Percentiles rank a stretch among this genome's conserved stretches.
Evolutionary conservation across 139 green algal species (phyloP).

Genomic region (Astrephomene gubernaculifera): DNA sequence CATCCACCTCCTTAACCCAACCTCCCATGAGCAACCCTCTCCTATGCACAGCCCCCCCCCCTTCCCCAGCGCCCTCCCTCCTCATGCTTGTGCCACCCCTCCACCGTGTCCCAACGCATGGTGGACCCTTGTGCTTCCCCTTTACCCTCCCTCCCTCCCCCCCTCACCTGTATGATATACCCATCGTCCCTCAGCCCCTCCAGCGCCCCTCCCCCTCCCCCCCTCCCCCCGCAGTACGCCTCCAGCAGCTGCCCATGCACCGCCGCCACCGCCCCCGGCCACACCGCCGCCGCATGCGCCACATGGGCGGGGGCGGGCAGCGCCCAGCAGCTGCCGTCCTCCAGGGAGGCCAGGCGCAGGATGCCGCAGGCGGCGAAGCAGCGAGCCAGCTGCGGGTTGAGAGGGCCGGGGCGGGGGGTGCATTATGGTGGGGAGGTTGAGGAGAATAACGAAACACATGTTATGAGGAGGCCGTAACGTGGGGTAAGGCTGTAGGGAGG

Average conservation of each 20-base stretch:
- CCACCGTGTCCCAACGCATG: no score
- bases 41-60: no score
- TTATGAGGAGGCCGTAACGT: no score
- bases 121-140: no score
- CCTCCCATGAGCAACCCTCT: no score
- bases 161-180: conserved; percentile 77
- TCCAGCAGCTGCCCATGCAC: conserved; percentile 53
- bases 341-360: conserved; percentile 53
- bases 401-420: neutral
- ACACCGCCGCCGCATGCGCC: neutral
- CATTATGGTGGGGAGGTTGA: neutral
- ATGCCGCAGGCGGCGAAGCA: conserved; percentile 53
- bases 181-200: conserved; percentile 65
- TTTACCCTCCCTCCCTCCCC: neutral
- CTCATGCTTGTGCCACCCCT: no score
- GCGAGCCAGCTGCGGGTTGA: conserved; percentile 40
- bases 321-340: conserved; percentile 64
- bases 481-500: neutral
- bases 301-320: conserved; percentile 56
- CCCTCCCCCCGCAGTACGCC: conserved; percentile 17
- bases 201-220: neutral
- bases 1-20: no score
- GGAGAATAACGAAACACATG: no score
- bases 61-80: neutral
- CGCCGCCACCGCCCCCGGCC: neutral